Evolutionary conservation across 108 stramenopile species (phyloP).

Genomic region (Schizochytrium sp.): DNA sequence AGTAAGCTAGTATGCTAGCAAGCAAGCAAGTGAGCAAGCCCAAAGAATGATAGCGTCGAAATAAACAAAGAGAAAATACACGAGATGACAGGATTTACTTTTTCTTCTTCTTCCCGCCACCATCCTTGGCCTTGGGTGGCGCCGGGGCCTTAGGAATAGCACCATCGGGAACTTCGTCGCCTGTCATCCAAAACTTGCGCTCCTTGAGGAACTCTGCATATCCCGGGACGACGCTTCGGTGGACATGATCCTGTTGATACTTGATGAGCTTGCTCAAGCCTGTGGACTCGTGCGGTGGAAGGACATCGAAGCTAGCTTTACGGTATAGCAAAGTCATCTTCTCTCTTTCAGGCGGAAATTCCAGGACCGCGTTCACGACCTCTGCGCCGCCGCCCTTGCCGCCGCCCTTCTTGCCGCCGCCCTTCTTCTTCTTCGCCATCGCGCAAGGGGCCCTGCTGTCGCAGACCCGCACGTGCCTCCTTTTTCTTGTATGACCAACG

Average conservation of each 20-base stretch:
- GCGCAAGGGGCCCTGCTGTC: no score
- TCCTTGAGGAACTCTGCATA: not conserved
- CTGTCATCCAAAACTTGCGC: slow-evolving; percentile 7
- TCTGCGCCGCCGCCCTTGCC: not conserved
- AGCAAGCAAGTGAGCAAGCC: no score
- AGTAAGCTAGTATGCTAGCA: no score
- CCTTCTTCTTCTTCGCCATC: slow-evolving; percentile 9
- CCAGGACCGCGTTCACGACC: not conserved
- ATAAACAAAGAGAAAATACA: not conserved
- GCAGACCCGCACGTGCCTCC: no score
- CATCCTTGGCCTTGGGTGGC: not conserved
- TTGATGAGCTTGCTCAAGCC: not conserved
- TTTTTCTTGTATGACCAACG: no score
- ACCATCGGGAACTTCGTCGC: slow-evolving; percentile 1
- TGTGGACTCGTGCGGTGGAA: not conserved
- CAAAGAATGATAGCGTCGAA: no score
- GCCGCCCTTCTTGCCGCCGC: not conserved
- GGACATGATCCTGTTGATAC: not conserved
- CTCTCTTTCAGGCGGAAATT: not conserved
- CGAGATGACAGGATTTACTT: not conserved
- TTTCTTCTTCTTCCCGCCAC: not conserved
- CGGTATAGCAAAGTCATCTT: slow-evolving; percentile 3
- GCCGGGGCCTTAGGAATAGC: slow-evolving; percentile 11
- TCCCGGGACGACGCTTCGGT: not conserved
- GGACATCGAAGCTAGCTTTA: slow-evolving; percentile 2